Evolutionary conservation across 1,284 basidiomycete genomes (phyloP).

Genomic region (Pisolithus thermaeus): DNA sequence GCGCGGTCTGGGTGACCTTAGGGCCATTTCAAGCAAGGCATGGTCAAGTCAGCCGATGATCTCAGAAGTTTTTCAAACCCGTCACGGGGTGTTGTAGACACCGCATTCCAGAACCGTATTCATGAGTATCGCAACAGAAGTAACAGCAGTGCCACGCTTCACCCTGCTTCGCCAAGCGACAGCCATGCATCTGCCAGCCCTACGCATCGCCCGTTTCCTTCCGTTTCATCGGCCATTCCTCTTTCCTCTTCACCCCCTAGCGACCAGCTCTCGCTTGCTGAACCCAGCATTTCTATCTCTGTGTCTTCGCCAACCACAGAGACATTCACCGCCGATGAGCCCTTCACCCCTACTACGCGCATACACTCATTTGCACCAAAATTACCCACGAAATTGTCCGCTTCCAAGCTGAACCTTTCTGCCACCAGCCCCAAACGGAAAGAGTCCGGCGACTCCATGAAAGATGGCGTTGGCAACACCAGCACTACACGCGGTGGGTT

Average conservation of each 20-base stretch:
- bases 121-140: constrained; percentile 52
- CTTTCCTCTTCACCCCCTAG: constrained; percentile 23
- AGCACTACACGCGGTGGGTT: constrained; percentile 27
- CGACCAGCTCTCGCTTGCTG: constrained; percentile 11
- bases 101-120: constrained; percentile 55
- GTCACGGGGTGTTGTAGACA: constrained; percentile 39
- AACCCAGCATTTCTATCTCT: constrained; percentile 32
- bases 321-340: constrained; percentile 18
- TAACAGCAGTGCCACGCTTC: constrained; percentile 35
- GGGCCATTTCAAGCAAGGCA: constrained; percentile 57
- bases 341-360: constrained; percentile 16
- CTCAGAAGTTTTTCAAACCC: constrained; percentile 51
- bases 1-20: constrained; percentile 56
- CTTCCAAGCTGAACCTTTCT: constrained; percentile 37
- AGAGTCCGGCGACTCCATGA: constrained; percentile 37
- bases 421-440: constrained; percentile 50
- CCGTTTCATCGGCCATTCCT: constrained; percentile 17
- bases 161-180: constrained; percentile 20
- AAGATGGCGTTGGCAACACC: constrained; percentile 14
- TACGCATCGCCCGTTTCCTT: constrained; percentile 45
- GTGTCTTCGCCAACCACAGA: constrained; percentile 27
- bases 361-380: constrained; percentile 62
- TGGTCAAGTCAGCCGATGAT: constrained; percentile 81
- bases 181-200: constrained; percentile 27
- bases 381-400: constrained; percentile 59